Base-by-base conservation (phyloP, 768 basidiomycete genomes). In the Xerocomellus chrysenteron region DNA sequence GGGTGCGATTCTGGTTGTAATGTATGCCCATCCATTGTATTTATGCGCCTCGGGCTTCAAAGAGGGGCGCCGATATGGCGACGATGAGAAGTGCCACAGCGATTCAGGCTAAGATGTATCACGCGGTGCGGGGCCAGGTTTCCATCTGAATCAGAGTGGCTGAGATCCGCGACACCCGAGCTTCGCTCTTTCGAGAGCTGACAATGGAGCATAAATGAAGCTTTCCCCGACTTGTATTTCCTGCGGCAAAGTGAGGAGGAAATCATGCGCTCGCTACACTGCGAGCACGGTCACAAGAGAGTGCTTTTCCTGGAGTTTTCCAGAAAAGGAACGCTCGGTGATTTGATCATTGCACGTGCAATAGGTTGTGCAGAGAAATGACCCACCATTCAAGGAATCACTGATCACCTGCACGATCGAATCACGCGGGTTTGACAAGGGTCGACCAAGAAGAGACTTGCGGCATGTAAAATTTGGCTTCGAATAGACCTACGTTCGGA, bases 111-210 rank as follows among this genome's bases (percentile, higher is more conserved):
- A 42, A 26, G 16, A 53, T 36, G 53, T 40, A 52, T 8, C 52
- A 59, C 51, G 64, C 24, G 65, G 55, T 39, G 7, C 9, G 36
- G 10, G 10, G 5, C 30, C 33, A 63, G 40, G 47, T 39, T 47
- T 11, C 19, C 43, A 36, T 39, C n/a, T 9, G n/a, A 35, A 14
- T 24, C 19, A 21, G 16, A 37, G 41, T 24, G 24, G 16, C 43
- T 47, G 35, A n/a, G 21, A 40, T 45, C 56, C 36, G 32, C 42
- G 26, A n/a, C 21, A 24, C 4, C 1, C 7, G 47, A 16, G n/a
- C 8, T 21, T 37, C 39, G 13, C 10, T 21, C 21, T 43, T 49
- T 33, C 17, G 32, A 41, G 28, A 39, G 19, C 32, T 26, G 28
- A 37, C 41, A 6, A 26, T 47, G 12, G 30, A 4, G 28, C 17